Conservation (phyloP, 352 stramenopile genomes). For the Phytophthora citrophthora region DNA sequence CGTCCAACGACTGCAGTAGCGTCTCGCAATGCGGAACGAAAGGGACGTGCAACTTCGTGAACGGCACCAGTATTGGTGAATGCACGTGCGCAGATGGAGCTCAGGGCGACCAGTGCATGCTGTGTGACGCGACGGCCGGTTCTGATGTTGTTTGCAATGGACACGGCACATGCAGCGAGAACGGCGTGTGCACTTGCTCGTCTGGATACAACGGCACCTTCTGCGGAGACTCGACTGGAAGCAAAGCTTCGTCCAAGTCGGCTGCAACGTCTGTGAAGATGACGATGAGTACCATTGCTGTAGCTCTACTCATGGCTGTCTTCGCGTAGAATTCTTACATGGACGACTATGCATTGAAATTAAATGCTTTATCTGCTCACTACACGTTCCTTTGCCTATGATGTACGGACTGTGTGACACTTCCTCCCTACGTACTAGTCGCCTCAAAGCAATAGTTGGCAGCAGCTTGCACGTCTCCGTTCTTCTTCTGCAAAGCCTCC, state of each 20-base stretch:
- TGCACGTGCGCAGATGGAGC: conserved; percentile 63
- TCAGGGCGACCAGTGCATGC: conserved; percentile 67
- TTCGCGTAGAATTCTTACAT: conserved; percentile 35
- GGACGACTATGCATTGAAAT: conserved; percentile 12
- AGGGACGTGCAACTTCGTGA: conserved; percentile 52
- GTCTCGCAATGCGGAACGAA: conserved; percentile 68
- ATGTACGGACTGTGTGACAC: background rate
- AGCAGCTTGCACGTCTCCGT: conserved; percentile 67
- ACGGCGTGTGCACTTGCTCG: conserved; percentile 61
- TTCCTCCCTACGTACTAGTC: conserved; percentile 14
- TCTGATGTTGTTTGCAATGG: conserved; percentile 47
- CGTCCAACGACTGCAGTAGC: conserved; percentile 78
- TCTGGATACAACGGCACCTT: conserved; percentile 70
- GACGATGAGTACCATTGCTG: conserved; percentile 16
- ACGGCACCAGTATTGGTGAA: conserved; percentile 34
- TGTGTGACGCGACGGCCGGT: conserved; percentile 51
- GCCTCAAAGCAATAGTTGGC: conserved; percentile 74
- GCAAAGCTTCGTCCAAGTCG: conserved; percentile 17
- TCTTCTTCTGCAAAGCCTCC: conserved; percentile 55
- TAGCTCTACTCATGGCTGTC: conserved; percentile 21
- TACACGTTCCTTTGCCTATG: conserved; percentile 10
- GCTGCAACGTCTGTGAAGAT: conserved; percentile 18
- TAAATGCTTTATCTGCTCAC: conserved; percentile 23
- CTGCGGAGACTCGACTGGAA: conserved; percentile 42
- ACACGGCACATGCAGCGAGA: conserved; percentile 55